Percentiles rank a stretch among this genome's conserved stretches.
Evolutionary conservation across 2,329 filamentous ascomycete genomes (phyloP).

Genomic region (Biscogniauxia mediterranea): DNA sequence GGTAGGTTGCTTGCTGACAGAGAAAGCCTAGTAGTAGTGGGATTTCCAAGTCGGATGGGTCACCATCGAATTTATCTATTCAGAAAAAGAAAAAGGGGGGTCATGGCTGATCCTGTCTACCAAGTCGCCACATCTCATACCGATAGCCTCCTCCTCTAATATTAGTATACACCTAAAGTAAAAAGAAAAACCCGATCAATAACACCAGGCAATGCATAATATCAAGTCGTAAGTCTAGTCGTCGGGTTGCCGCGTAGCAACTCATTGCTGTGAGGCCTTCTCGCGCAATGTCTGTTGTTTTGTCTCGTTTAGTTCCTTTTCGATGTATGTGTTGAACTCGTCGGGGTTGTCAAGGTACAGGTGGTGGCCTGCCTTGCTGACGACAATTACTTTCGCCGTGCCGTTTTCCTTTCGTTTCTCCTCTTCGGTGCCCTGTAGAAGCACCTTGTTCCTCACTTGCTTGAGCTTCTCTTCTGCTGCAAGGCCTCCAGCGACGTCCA

Average conservation of each 20-base stretch:
- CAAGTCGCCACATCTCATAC: background rate
- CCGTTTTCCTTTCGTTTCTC: constrained; percentile 74
- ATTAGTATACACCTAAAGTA: background rate
- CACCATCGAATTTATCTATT: too few relatives aligned
- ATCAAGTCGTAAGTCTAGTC: background rate
- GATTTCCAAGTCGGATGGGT: too few relatives aligned
- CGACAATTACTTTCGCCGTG: constrained; percentile 76
- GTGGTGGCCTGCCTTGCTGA: constrained; percentile 61
- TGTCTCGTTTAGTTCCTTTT: constrained; percentile 54
- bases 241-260: background rate
- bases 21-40: too few relatives aligned
- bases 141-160: background rate
- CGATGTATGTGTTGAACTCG: constrained; percentile 54
- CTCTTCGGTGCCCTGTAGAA: constrained; percentile 62
- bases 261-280: constrained; percentile 4
- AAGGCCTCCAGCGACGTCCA: constrained; percentile 86
- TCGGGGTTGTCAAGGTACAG: constrained; percentile 60
- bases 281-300: constrained; percentile 30
- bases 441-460: constrained; percentile 57
- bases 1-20: too few relatives aligned
- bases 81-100: too few relatives aligned
- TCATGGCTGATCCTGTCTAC: background rate
- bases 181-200: background rate
- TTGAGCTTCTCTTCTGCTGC: constrained; percentile 79
- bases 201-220: constrained; percentile 19